A percentile compares a stretch with the other conserved stretches of the same genome.
Conservation (phyloP, 805 yeast species). For the Yarrowia sp. region DNA sequence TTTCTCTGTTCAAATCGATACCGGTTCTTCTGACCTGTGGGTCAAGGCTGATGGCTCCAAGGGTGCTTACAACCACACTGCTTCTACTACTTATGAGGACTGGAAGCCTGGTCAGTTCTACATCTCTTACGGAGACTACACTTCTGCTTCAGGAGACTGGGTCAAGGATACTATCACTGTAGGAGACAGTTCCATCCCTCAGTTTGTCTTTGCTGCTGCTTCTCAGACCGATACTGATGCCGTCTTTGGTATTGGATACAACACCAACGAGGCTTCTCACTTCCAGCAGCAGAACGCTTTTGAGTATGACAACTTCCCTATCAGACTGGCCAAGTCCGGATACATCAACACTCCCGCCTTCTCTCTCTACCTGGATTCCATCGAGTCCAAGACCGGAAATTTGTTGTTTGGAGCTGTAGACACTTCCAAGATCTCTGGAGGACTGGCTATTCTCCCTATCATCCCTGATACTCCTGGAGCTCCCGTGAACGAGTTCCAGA, state of each 20-base stretch:
- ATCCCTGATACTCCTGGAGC: conserved; percentile 24
- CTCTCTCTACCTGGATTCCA: conserved; percentile 49
- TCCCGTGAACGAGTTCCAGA: neutral
- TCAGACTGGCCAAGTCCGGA: conserved; percentile 42
- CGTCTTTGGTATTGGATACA: conserved; percentile 31
- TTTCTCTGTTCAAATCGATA: conserved; percentile 56
- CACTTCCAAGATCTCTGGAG: conserved; percentile 55
- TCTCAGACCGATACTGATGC: neutral
- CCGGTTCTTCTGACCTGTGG: conserved; percentile 72
- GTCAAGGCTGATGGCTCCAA: conserved; percentile 36
- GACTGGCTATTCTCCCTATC: conserved; percentile 37
- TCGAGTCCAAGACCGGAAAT: conserved; percentile 43
- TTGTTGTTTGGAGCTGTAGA: conserved; percentile 69
- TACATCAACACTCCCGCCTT: conserved; percentile 44
- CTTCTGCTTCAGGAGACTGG: conserved; percentile 47
- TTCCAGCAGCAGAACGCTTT: neutral
- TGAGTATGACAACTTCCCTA: conserved; percentile 38
- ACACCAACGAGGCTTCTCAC: neutral
- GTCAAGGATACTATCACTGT: conserved; percentile 60
- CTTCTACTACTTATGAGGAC: conserved; percentile 33
- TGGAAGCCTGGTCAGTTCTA: conserved; percentile 30
- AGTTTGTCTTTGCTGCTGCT: conserved; percentile 29
- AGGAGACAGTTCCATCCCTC: conserved; percentile 46
- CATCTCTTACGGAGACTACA: conserved; percentile 41
- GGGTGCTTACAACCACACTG: conserved; percentile 10